Evolutionary conservation across 176 grass and related monocot genomes (phyloP).

Genomic region (Musa itinerans): DNA sequence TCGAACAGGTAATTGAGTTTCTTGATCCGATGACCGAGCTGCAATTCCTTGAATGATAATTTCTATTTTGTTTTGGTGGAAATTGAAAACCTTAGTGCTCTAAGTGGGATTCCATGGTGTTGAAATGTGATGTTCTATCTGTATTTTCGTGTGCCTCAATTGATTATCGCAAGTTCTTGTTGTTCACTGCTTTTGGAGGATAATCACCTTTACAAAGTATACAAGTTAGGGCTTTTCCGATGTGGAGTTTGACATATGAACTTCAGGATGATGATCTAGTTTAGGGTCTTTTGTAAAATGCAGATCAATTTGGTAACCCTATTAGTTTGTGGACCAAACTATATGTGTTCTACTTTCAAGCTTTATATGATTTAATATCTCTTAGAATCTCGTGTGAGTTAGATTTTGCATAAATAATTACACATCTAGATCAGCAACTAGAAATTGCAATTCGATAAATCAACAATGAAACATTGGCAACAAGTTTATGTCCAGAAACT

Average conservation of each 20-base stretch:
- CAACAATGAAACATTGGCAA: neutral
- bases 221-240: too few species aligned
- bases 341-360: neutral
- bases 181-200: too few species aligned
- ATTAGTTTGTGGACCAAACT: neutral
- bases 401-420: too few species aligned
- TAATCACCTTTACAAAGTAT: too few species aligned
- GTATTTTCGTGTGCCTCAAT: neutral
- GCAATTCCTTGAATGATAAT: too few species aligned
- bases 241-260: too few species aligned
- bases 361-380: neutral
- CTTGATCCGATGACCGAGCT: too few species aligned
- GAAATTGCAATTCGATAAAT: neutral
- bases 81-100: neutral
- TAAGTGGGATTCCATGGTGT: neutral
- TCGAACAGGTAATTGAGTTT: too few species aligned
- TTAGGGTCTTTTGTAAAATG: neutral
- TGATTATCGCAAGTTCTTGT: neutral
- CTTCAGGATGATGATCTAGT: neutral
- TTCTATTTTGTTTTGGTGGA: neutral
- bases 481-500: neutral
- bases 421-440: slow-evolving; percentile 1
- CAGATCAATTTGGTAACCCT: too few species aligned
- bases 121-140: neutral
- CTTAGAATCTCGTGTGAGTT: too few species aligned